phyloP scores from a whole-genome alignment of 2,329 filamentous ascomycete species.

The Nemania sp. region DNA sequence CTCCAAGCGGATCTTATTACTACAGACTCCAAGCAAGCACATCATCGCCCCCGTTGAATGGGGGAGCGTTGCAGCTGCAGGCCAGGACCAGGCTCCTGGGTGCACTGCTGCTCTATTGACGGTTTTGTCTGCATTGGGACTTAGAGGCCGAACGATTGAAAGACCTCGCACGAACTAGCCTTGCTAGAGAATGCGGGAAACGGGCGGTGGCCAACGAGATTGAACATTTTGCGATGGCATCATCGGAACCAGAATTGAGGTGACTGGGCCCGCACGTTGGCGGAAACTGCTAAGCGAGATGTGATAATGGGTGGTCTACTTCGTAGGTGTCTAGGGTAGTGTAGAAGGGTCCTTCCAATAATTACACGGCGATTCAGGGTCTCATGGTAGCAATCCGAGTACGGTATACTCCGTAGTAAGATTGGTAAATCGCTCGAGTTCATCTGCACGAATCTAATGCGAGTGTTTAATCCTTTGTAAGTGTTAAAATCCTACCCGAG shows the following conservation, averaged over 20 bases:
- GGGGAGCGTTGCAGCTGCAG: neutral
- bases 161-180: slow-evolving; percentile 2
- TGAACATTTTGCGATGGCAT: slow-evolving; percentile 27
- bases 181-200: slow-evolving; percentile 1
- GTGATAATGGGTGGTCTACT: neutral
- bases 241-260: slow-evolving; percentile 30
- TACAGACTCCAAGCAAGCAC: slow-evolving; percentile 3
- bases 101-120: neutral
- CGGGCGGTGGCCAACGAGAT: slow-evolving; percentile 22
- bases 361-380: too few relatives aligned
- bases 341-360: too few relatives aligned
- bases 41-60: slow-evolving; percentile 3
- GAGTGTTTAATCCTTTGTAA: too few relatives aligned
- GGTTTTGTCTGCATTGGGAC: slow-evolving; percentile 1
- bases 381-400: too few relatives aligned
- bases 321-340: neutral
- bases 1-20: neutral
- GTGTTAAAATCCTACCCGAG: too few relatives aligned
- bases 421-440: too few relatives aligned
- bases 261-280: slow-evolving; percentile 26
- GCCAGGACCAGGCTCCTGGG: slow-evolving; percentile 13
- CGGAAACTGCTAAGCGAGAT: neutral
- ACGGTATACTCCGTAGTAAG: too few relatives aligned
- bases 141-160: slow-evolving; percentile 4
- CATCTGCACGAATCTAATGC: too few relatives aligned